Evolutionary conservation across 2,329 filamentous ascomycete species (phyloP), one percentile per base, ranked within the genome.

Genomic region (Drechslerella stenobrocha): DNA sequence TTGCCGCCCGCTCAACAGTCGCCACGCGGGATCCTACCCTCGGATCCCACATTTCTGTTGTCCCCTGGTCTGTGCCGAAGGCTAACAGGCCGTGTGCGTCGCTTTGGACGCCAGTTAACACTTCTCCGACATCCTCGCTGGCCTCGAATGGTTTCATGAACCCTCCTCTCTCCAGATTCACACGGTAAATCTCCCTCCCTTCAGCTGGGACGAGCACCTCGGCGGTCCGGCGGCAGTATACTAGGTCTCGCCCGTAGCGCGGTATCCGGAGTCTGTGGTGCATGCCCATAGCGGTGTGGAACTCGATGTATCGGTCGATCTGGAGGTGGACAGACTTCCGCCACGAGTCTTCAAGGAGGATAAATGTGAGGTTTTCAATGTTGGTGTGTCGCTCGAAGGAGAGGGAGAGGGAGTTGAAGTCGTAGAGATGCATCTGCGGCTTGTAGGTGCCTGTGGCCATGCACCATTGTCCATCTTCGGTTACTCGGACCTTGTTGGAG

Each of bases 81-180:
- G 92, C 91, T 30, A 91, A 81, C 2, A 98, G 80, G 59, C 93
- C 93, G 76, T 98, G 93, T 91, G 37, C 87, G 83, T 75, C 96
- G 89, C 2, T 93, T 93, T 66, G 96, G 84, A 91, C 87, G 9
- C 85, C 92, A 5, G 86, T 86, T 74, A 97, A 96, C 52, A 97
- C 90, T 51, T 87, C 87, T 11, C 91, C 90, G 0, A 89, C 87
- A 60, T 87, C 82, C 46, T 96, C 88, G 63, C 95, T 89, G 5
- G 97, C 80, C 74, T 96, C 89, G 73, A 93, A 97, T 24, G 88
- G 89, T 72, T 89, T 90, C 87, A 98, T 93, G 76, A 95, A 98
- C 52, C 92, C 84, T 47, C 93, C 93, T 28, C 90, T 79, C 75
- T 98, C 93, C 20, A 98, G 80, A 73, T 97, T 97, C 72, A 98